These are phyloP conservation scores for Malassezia slooffiae DNA, from an alignment of 1,284 basidiomycete genomes.

Conservation along the genomic window DNA sequence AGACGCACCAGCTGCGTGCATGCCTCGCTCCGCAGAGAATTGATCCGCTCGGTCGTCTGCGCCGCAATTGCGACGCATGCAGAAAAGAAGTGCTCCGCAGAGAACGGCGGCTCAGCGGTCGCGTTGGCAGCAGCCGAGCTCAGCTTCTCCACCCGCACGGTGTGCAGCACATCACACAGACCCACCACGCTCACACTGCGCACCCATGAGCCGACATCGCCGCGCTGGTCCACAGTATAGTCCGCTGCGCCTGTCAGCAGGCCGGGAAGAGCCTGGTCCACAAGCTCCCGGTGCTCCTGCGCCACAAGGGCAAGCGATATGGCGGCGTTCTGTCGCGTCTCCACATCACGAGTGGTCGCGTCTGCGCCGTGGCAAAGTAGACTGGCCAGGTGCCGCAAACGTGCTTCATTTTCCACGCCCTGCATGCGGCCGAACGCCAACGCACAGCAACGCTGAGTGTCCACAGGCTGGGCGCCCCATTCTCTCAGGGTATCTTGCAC, in stretches of 20 bases:
- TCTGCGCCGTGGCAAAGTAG: slow-evolving; percentile 52
- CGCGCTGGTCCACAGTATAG: slow-evolving; percentile 84
- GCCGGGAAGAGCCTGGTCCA: slow-evolving; percentile 15
- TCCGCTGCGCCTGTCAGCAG: slow-evolving; percentile 63
- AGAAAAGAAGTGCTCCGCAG: too few species aligned
- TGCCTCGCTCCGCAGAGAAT: slow-evolving; percentile 71
- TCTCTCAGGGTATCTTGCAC: too few species aligned
- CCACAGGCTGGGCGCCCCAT: too few species aligned
- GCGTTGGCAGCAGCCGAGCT: too few species aligned
- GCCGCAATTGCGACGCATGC: slow-evolving; percentile 59
- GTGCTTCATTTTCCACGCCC: too few species aligned
- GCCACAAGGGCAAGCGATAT: slow-evolving; percentile 52
- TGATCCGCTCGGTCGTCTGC: slow-evolving; percentile 79
- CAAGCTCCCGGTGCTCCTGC: not conserved
- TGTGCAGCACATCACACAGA: slow-evolving; percentile 50
- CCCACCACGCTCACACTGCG: slow-evolving; percentile 63
- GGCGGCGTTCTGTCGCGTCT: slow-evolving; percentile 62
- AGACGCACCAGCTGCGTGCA: slow-evolving; percentile 49
- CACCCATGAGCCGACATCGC: slow-evolving; percentile 95
- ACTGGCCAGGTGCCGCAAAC: slow-evolving; percentile 53
- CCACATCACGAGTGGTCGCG: slow-evolving; percentile 50
- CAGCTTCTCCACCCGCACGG: not conserved
- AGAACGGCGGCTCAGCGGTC: slow-evolving; percentile 11
- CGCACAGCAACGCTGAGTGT: too few species aligned
- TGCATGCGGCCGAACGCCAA: too few species aligned